phyloP scores from a whole-genome alignment of 2,329 filamentous ascomycete species.

The Mycocentrospora acerina region DNA sequence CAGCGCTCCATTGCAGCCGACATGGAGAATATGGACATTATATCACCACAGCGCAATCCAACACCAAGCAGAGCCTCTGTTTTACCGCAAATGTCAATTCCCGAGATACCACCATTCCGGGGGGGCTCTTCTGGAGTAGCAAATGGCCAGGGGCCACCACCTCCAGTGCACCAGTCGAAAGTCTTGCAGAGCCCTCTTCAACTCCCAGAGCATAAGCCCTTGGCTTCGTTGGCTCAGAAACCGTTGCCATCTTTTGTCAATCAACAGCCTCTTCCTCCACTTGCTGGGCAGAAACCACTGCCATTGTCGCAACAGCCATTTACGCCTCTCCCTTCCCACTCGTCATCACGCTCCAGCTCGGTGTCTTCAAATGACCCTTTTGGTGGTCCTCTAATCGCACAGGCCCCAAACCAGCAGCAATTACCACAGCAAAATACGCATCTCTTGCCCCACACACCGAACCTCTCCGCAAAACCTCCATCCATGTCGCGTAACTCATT shows the following conservation, averaged over 20 bases:
- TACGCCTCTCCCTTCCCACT: conserved; percentile 16
- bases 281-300: conserved; percentile 28
- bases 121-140: conserved; percentile 19
- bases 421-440: conserved; percentile 4
- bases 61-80: conserved; percentile 37
- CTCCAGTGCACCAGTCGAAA: conserved; percentile 18
- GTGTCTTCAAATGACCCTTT: conserved; percentile 33
- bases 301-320: conserved; percentile 26
- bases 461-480: conserved; percentile 13
- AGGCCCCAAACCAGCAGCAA: conserved; percentile 2
- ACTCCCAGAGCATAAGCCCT: conserved; percentile 12
- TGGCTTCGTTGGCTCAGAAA: conserved; percentile 15
- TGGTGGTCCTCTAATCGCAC: conserved; percentile 21
- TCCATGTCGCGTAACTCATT: conserved; percentile 33
- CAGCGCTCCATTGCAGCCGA: conserved; percentile 49
- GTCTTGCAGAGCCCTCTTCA: conserved; percentile 22
- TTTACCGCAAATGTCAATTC: conserved; percentile 35
- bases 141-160: conserved; percentile 13
- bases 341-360: conserved; percentile 21
- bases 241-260: too few relatives aligned
- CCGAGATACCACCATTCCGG: conserved; percentile 38
- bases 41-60: conserved; percentile 29
- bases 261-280: conserved; percentile 28
- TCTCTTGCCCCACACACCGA: conserved; percentile 12
- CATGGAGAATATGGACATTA: conserved; percentile 44